Conservation (phyloP, 805 yeast genomes). For the Metschnikowia similis region DNA sequence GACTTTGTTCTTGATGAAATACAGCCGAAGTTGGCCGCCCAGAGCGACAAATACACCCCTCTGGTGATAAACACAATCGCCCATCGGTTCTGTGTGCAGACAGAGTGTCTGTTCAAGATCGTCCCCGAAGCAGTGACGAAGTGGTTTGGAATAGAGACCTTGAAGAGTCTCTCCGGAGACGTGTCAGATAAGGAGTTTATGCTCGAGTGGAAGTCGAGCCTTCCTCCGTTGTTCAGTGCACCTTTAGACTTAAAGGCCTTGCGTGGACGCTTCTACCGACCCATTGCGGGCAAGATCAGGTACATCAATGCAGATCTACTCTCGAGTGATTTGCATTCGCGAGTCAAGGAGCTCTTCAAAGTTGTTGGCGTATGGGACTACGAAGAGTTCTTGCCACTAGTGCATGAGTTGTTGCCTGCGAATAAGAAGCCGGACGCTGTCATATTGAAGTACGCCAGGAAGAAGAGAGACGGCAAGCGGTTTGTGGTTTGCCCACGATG, state of each 20-base stretch:
- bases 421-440: slow-evolving; percentile 36
- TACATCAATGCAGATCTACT: slow-evolving; percentile 50
- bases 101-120: slow-evolving; percentile 29
- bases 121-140: slow-evolving; percentile 42
- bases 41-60: slow-evolving; percentile 24
- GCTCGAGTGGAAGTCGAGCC: slow-evolving; percentile 56
- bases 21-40: slow-evolving; percentile 21
- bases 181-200: slow-evolving; percentile 48
- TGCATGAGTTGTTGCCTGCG: slow-evolving; percentile 26
- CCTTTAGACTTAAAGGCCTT: slow-evolving; percentile 53
- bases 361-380: slow-evolving; percentile 34
- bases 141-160: slow-evolving; percentile 62
- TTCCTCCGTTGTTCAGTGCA: slow-evolving; percentile 62
- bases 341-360: slow-evolving; percentile 31
- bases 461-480: slow-evolving; percentile 31
- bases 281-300: slow-evolving; percentile 43
- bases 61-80: slow-evolving; percentile 49
- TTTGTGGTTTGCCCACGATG: slow-evolving; percentile 24
- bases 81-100: slow-evolving; percentile 23
- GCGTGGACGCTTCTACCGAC: slow-evolving; percentile 51
- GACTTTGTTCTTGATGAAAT: slow-evolving; percentile 15
- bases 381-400: slow-evolving; percentile 37
- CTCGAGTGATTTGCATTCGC: slow-evolving; percentile 29
- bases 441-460: slow-evolving; percentile 35
- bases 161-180: slow-evolving; percentile 22